Evolutionary conservation across 768 basidiomycete genomes (phyloP), one percentile per base, ranked within the genome.

Genomic region (Rhizopogon vinicolor): DNA sequence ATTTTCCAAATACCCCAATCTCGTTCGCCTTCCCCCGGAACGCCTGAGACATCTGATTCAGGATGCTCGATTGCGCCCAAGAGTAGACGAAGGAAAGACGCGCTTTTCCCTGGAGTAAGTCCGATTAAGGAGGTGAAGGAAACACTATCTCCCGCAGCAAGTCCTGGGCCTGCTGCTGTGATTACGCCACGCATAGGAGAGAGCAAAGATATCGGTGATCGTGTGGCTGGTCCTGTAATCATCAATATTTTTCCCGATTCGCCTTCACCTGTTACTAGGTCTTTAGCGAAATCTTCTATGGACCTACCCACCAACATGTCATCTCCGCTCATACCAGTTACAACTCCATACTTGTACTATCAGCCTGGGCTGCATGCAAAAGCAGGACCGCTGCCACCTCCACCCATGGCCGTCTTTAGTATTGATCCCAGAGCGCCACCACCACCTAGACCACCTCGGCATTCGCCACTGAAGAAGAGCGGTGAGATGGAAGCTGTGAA

Each of bases 301-400:
- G 66, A 57, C 60, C 65, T 62, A 64, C 62, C 55, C 46, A 65
- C 49, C 29, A 66, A 60, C 42, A 10, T 60, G 45, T 63, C 63
- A 31, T 64, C 58, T 55, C 68, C 70, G 29, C 39, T 57, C 12
- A 63, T 64, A 25, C 63, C 63, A 19, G 61, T 70, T 14, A 68
- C 63, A 22, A 55, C 68, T 44, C 66, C 78, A 7, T 86, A 82
- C 65, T 68, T 84, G 52, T 70, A 76, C 61, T 87, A 89, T 62
- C 79, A 86, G 56, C 85, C 86, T 46, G 86, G 83, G 48, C 62
- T 85, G 2, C 85, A 91, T 68, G 76, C 86, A 7, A 88, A 79
- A 22, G 88, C 87, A 41, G 86, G 87, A 4, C 88, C 89, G 45
- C 75, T 87, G 56, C 87, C 89, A 29, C 81, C 82, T 33, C 87